phyloP scores from a whole-genome alignment of 169 alveolate species.

The Cryptosporidium parvum region DNA sequence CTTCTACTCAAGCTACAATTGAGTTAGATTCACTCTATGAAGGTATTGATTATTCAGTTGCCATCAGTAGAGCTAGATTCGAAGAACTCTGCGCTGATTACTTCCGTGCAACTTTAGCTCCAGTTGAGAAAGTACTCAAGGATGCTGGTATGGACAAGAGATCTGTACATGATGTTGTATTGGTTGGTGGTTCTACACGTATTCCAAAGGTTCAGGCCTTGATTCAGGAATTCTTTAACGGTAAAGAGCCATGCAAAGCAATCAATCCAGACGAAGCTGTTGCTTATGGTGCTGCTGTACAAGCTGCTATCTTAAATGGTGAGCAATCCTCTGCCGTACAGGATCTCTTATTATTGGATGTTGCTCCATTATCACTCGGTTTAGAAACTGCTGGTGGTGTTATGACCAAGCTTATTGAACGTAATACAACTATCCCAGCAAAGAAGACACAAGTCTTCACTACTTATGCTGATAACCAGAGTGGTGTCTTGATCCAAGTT shows the following conservation, averaged over 20 bases:
- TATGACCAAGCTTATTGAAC: conserved; percentile 93
- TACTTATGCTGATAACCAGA: conserved; percentile 95
- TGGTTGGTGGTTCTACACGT: conserved; percentile 97
- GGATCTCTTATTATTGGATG: conserved; percentile 93
- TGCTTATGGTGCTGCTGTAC: conserved; percentile 97
- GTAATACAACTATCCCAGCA: conserved; percentile 96
- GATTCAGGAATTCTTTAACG: conserved; percentile 92
- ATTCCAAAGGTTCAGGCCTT: conserved; percentile 93
- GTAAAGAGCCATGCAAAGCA: conserved; percentile 93
- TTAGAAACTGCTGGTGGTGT: conserved; percentile 97
- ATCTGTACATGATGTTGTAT: conserved; percentile 95
- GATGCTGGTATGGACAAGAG: conserved; percentile 89
- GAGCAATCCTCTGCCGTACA: conserved; percentile 94
- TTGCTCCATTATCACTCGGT: conserved; percentile 94
- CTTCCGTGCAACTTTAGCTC: conserved; percentile 89
- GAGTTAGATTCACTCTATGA: conserved; percentile 89
- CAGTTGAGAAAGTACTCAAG: conserved; percentile 90
- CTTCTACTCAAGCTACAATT: conserved; percentile 89
- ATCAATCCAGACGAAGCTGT: conserved; percentile 96
- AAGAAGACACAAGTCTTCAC: conserved; percentile 95
- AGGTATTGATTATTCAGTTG: conserved; percentile 89
- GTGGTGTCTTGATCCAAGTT: conserved; percentile 94
- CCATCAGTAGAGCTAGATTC: conserved; percentile 92
- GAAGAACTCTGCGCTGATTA: conserved; percentile 91
- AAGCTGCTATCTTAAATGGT: conserved; percentile 94